Evolutionary conservation across 495 filamentous ascomycete species (phyloP), one percentile per base, ranked within the genome.

Genomic region (Hypoxylon intermedium): DNA sequence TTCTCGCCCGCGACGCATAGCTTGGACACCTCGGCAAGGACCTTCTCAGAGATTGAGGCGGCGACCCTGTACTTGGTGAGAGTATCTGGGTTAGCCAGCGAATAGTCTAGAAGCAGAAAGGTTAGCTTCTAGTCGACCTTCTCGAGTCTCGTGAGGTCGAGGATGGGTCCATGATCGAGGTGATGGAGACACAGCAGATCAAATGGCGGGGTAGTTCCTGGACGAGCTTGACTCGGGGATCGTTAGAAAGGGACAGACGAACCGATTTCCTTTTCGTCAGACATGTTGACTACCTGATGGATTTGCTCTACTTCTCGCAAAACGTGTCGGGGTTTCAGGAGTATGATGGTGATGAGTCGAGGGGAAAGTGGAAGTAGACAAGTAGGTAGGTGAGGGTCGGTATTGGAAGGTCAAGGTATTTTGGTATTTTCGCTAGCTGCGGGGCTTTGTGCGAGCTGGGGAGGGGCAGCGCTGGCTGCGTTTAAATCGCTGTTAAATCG

Each of bases 21-120:
- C 85, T 91, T 81, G 36, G 81, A 81, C 56, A 98, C 93, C 58
- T 88, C 87, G 57, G 92, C 90, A 34, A 98, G 86, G 58, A 95
- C 93, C 78, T 91, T 94, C 72, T 97, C 90, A 31, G 94, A 94
- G 77, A 98, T 98, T 67, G 85, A 82, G 44, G 90, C 94, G 33
- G 94, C 95, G 60, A 88, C 91, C 83, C 96, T 98, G 82, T 98
- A 98, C 82, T 98, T 98, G 74, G 95, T 97, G 64, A 98, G 83
- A 63, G 92, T 96, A 68, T 98, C 93, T 45, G 94, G 92, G 82
- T 98, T 98, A 78, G 89, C 90, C 71, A 97, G 83, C 58, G 91
- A 85, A 82, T 98, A 96, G 75, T 98, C 94, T 97, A 44, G 28
- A 16, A 31, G 33, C 18, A 15, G 18, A 43, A 21, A 31, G 34